These are phyloP conservation scores for Handroanthus guayacan DNA, from an alignment of 257 asterid genomes.

Conservation along the genomic window DNA sequence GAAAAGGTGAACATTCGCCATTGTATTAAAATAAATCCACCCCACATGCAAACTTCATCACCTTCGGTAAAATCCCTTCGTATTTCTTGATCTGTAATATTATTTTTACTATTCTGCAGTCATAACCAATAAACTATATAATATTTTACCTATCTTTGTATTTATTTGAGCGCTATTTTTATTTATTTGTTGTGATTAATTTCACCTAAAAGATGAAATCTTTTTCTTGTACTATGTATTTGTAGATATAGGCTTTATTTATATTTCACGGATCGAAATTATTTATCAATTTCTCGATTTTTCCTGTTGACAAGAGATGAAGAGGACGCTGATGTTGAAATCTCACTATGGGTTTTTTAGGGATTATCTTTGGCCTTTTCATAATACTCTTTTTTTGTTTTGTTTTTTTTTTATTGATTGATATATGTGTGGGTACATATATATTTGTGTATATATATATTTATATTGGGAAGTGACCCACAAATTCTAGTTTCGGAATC, in stretches of 20 bases:
- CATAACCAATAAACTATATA: slow-evolving; percentile 41
- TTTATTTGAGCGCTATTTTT: neutral
- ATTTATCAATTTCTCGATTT: neutral
- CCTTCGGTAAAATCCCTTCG: slow-evolving; percentile 36
- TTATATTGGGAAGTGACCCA: slow-evolving; percentile 42
- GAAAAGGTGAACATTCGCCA: slow-evolving; percentile 34
- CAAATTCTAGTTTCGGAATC: slow-evolving; percentile 47
- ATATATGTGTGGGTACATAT: neutral
- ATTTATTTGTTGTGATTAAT: neutral
- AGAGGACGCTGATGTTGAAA: slow-evolving; percentile 44
- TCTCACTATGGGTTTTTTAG: slow-evolving; percentile 37
- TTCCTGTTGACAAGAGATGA: neutral
- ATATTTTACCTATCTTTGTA: neutral
- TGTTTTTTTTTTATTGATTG: no score
- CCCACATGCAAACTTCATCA: slow-evolving; percentile 31
- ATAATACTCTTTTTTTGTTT: neutral
- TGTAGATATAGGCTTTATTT: neutral
- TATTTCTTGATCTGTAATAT: slow-evolving; percentile 38
- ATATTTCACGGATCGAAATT: neutral
- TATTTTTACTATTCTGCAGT: slow-evolving; percentile 33
- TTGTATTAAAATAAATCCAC: slow-evolving; percentile 37
- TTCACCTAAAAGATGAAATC: slow-evolving; percentile 18
- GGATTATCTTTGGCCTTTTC: slow-evolving; percentile 9
- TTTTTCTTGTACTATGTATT: neutral
- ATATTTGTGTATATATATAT: neutral